Percentiles rank a stretch among this genome's conserved stretches.
Conservation (phyloP, 169 alveolate genomes). For the Plasmodium coatneyi region DNA sequence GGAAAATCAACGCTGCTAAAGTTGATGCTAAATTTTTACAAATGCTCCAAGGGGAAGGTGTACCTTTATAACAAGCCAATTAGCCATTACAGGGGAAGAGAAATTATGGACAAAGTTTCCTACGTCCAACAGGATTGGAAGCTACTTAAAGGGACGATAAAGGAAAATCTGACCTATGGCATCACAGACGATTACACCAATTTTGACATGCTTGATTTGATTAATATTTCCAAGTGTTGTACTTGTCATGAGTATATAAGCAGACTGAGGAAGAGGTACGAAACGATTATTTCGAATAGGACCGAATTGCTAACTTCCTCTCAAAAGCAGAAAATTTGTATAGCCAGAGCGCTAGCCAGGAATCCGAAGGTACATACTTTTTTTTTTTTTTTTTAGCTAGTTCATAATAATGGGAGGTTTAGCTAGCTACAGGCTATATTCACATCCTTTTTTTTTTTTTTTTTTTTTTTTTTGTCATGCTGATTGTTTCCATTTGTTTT, state of each 20-base stretch:
- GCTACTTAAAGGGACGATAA: conserved; percentile 41
- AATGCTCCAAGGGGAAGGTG: conserved; percentile 41
- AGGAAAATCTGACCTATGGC: conserved; percentile 40
- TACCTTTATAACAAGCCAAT: conserved; percentile 40
- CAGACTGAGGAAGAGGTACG: conserved; percentile 59
- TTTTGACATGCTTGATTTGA: conserved; percentile 50
- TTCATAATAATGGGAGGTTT: neutral
- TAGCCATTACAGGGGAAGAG: conserved; percentile 6
- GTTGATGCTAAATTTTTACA: conserved; percentile 44
- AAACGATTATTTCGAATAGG: conserved; percentile 13
- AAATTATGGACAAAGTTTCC: conserved; percentile 19
- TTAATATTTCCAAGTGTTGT: conserved; percentile 43
- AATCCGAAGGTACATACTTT: conserved; percentile 63
- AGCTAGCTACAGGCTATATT: too few species aligned
- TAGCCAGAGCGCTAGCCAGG: conserved; percentile 82
- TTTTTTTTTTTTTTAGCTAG: neutral
- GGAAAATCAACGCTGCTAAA: conserved; percentile 50
- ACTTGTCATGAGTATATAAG: conserved; percentile 58
- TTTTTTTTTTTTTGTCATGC: neutral
- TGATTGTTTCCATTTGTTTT: neutral
- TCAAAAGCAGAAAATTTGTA: conserved; percentile 87
- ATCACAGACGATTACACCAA: conserved; percentile 2
- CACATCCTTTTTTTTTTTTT: neutral
- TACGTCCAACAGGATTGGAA: conserved; percentile 55
- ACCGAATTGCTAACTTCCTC: conserved; percentile 82